Percentiles rank a stretch among this genome's conserved stretches.
These are phyloP conservation scores for Termitomyces sp. DNA, from an alignment of 768 basidiomycete species.

Conservation along the genomic window DNA sequence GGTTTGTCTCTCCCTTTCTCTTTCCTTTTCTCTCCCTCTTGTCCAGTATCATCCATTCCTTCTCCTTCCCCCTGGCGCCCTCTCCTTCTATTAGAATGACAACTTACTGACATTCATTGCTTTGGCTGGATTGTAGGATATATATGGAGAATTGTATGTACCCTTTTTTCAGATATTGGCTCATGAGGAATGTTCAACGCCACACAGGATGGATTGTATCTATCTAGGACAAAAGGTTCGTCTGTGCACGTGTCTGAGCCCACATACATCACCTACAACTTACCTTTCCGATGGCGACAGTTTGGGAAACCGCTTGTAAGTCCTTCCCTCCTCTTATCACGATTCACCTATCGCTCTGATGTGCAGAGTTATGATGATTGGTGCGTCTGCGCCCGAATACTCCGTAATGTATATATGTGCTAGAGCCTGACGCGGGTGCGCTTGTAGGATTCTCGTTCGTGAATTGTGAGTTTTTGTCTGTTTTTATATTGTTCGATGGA, in stretches of 20 bases:
- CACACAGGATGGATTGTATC: constrained; percentile 86
- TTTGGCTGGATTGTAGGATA: constrained; percentile 52
- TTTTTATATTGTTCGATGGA: background rate
- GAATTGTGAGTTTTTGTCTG: constrained; percentile 50
- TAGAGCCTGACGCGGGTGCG: background rate
- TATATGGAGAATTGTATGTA: constrained; percentile 87
- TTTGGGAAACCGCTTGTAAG: constrained; percentile 73
- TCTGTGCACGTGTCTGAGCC: background rate
- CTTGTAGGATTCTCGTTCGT: constrained; percentile 58
- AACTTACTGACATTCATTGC: too few relatives aligned
- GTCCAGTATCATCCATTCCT: too few relatives aligned
- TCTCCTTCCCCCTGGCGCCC: too few relatives aligned
- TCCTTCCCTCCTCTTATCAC: constrained; percentile 1
- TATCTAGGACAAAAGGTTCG: constrained; percentile 90
- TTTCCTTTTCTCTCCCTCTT: too few relatives aligned
- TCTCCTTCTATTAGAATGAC: too few relatives aligned
- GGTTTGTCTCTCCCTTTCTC: background rate
- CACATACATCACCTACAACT: too few relatives aligned
- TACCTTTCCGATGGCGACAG: constrained; percentile 24
- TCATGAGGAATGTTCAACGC: background rate
- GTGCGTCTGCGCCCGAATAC: constrained; percentile 17
- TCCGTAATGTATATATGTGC: background rate
- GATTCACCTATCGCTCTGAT: background rate
- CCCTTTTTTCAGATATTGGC: background rate
- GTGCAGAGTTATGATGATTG: constrained; percentile 36